Evolutionary conservation across 768 basidiomycete species (phyloP).

Genomic region (Postia placenta): DNA sequence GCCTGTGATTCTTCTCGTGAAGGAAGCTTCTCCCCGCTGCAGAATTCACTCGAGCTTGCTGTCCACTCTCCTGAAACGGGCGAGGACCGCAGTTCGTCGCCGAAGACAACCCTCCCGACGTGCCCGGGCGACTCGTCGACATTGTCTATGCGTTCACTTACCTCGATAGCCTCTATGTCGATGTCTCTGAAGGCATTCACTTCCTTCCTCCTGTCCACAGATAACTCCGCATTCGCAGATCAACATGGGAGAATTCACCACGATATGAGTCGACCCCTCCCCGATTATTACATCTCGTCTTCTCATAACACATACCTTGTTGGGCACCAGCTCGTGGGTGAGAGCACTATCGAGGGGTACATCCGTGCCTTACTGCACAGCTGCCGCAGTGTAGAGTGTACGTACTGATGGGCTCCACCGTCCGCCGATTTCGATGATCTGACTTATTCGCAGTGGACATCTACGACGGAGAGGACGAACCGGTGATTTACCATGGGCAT

Average conservation of each 20-base stretch:
- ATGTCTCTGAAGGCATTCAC: constrained; percentile 64
- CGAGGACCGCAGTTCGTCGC: no score
- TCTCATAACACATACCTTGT: constrained; percentile 93
- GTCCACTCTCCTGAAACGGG: constrained; percentile 10
- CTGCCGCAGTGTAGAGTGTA: constrained; percentile 92
- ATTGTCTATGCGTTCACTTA: constrained; percentile 4
- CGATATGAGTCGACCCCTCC: constrained; percentile 85
- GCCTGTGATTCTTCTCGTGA: constrained; percentile 12
- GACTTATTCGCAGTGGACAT: constrained; percentile 69
- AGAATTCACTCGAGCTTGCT: constrained; percentile 23
- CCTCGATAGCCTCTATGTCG: constrained; percentile 15
- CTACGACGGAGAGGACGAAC: constrained; percentile 82
- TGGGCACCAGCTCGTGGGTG: constrained; percentile 81
- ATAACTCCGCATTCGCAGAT: constrained; percentile 59
- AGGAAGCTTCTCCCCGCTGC: constrained; percentile 13
- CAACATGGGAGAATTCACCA: constrained; percentile 54
- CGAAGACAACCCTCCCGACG: constrained; percentile 1
- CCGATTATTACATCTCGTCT: constrained; percentile 84
- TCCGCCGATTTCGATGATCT: constrained; percentile 1
- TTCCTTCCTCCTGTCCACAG: constrained; percentile 72
- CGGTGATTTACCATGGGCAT: constrained; percentile 84
- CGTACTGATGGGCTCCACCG: constrained; percentile 23
- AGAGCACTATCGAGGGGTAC: constrained; percentile 88
- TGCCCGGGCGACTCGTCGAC: constrained; percentile 3
- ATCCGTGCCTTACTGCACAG: constrained; percentile 85